Conservation (phyloP, 2,329 filamentous ascomycete genomes). For the Amesomyces nigricolor region DNA sequence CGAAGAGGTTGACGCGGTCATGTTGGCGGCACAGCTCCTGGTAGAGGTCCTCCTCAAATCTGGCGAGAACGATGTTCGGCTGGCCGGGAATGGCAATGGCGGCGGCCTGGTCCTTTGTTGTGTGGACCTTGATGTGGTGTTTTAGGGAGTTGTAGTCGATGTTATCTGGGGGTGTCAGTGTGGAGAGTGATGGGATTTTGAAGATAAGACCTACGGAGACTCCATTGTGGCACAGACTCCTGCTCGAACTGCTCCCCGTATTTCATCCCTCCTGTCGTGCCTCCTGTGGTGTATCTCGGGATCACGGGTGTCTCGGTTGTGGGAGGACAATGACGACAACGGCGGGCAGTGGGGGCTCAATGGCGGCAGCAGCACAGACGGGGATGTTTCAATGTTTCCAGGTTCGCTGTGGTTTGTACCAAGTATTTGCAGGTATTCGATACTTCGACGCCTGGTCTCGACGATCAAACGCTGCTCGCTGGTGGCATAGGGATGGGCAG, state of each 20-base stretch:
- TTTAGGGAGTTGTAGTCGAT: conserved; percentile 87
- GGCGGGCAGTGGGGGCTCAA: background rate
- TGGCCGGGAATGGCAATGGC: conserved; percentile 72
- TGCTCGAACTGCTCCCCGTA: conserved; percentile 68
- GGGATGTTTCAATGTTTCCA: no score
- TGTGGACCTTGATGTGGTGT: conserved; percentile 75
- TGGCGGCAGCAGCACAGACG: no score
- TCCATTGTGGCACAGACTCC: conserved; percentile 78
- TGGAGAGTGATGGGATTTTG: background rate
- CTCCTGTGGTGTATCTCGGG: background rate
- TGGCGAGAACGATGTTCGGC: conserved; percentile 50
- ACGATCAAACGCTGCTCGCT: no score
- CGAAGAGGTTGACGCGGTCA: conserved; percentile 70
- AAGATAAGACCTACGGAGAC: conserved; percentile 49
- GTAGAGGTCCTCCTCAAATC: conserved; percentile 69
- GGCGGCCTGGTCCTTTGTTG: conserved; percentile 61
- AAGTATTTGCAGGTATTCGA: no score
- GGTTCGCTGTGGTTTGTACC: no score
- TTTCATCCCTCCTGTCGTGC: conserved; percentile 51
- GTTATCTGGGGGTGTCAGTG: conserved; percentile 54
- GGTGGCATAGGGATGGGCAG: background rate
- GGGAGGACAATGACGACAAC: conserved; percentile 1
- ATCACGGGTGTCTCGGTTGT: background rate
- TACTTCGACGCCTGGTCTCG: no score
- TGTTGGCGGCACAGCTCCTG: conserved; percentile 67